phyloP scores from a whole-genome alignment of 2,329 filamentous ascomycete species.

The Ramichloridium luteum region DNA sequence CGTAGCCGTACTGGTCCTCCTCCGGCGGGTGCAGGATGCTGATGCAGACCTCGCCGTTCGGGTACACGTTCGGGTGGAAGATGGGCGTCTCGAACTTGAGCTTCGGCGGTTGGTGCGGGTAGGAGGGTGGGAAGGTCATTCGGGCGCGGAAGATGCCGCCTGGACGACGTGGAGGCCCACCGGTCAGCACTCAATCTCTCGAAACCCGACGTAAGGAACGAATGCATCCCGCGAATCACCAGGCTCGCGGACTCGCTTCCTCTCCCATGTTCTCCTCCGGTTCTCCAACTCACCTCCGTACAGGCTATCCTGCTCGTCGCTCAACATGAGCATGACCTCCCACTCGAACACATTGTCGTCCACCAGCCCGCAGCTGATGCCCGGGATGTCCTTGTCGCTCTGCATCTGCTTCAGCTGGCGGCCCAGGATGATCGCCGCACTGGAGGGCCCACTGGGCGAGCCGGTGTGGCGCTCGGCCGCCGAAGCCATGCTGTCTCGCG shows the following conservation, averaged over 20 bases:
- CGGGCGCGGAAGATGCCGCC: slow-evolving; percentile 86
- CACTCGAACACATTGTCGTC: slow-evolving; percentile 87
- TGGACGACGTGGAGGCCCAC: slow-evolving; percentile 26
- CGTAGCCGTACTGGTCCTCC: slow-evolving; percentile 90
- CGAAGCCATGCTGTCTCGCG: not conserved
- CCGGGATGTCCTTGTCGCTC: slow-evolving; percentile 76
- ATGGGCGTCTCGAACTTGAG: slow-evolving; percentile 79
- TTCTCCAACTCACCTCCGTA: slow-evolving; percentile 60
- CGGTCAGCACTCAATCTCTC: not conserved
- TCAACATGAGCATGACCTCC: slow-evolving; percentile 99
- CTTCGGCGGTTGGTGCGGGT: slow-evolving; percentile 77
- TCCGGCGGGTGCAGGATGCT: slow-evolving; percentile 91
- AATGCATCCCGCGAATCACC: not conserved
- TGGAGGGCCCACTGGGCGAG: slow-evolving; percentile 25
- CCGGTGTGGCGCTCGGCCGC: slow-evolving; percentile 8
- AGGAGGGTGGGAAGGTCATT: slow-evolving; percentile 70
- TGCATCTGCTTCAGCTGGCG: slow-evolving; percentile 93
- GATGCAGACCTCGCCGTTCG: slow-evolving; percentile 81
- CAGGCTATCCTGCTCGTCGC: slow-evolving; percentile 62
- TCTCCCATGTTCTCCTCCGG: not conserved
- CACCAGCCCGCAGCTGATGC: slow-evolving; percentile 83
- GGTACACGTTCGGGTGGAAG: slow-evolving; percentile 91
- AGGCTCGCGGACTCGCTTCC: not conserved
- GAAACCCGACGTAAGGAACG: not conserved
- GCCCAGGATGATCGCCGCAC: slow-evolving; percentile 60